Evolutionary conservation across 108 stramenopile genomes (phyloP), one percentile per base, ranked within the genome.

Genomic region (Skeletonema grethae): DNA sequence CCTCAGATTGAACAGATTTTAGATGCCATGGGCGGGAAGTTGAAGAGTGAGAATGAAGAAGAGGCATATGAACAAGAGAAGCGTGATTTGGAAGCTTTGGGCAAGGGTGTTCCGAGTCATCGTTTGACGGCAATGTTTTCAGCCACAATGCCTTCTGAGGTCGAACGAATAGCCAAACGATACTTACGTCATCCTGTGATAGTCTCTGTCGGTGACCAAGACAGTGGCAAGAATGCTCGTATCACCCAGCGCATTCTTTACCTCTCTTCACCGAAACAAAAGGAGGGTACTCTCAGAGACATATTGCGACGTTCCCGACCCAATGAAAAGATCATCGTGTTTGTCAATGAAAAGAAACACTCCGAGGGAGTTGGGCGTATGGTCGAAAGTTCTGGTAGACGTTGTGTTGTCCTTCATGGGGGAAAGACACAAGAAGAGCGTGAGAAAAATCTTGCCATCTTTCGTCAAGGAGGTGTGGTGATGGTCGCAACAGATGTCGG

Each of bases 361-460:
- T 86, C 90, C 36, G 91, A 96, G 53, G 85, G 86, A 63, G 87
- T 96, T 20, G 90, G 88, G 56, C 81, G 90, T 29, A 80, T 86
- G 67, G 88, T 94, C 18, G 91, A 96, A 66, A 84, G 84, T 15
- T 56, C 80, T 13, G 96, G 93, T 15, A 78, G 87, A 12, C 73
- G 78, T 48, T 85, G 83, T 77, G 94, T 95, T 3, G 93, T 98
- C 4, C 82, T 99, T 8, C 97, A 98, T 72, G 99, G 99, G 39
- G 99, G 97, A 24, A 98, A 97, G 76, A 86, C 88, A 7, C 99
- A 99, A 82, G 97, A 96, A n/a, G 90, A 97, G 72, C 93, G 99
- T 67, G 99, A 99, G 65, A 93, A 91, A 59, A 95, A 90, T 70
- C 85, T 99, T 29, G 94, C 77, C 7, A 60, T 65, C 18, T 99